Evolutionary conservation across 805 yeast genomes (phyloP), one percentile per base, ranked within the genome.

Genomic region (Saccharomycopsis babjevae): DNA sequence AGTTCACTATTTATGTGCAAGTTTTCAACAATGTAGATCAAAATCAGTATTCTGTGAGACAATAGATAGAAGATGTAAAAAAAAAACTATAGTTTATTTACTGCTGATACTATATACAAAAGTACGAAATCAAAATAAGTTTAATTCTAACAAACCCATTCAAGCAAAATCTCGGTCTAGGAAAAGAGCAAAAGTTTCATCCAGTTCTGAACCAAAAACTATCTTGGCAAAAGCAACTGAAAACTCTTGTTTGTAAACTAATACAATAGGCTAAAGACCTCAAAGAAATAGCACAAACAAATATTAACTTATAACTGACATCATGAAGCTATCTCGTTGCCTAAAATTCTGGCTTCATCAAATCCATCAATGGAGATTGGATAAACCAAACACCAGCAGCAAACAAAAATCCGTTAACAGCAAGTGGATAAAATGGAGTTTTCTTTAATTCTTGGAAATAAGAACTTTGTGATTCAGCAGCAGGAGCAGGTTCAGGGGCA

Each of bases 321-420:
- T n/a, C 22, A 18, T 7, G 18, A n/a, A 18, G 11, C 7, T n/a
- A 40, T 40, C 46, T n/a, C 4, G 13, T 8, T 15, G 13, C 13
- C 28, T 46, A 46, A 46, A 46, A 78, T 73, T 87, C 93, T 58
- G 94, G 94, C 68, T 86, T 91, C 75, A 88, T 75, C 82, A 85
- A 81, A 61, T 87, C 93, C 89, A 86, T 85, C 68, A 86, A 74
- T 67, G 92, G 86, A 56, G 91, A 85, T 76, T 85, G 89, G 67
- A 88, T 82, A 72, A 88, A 82, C 28, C 83, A 83, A 66, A 86
- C 88, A 71, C 94, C 94, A 56, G 87, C 83, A 61, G 80, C 81
- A 69, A 88, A 88, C 64, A 86, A 76, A 46, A 77, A 78, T 62
- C 81, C 82, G 73, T 88, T 87, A 54, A 86, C 71, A 57, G 82